Percentiles rank a stretch among this genome's conserved stretches.
Evolutionary conservation across 805 yeast species (phyloP).

Genomic region (Zygosaccharomyces rouxii): DNA sequence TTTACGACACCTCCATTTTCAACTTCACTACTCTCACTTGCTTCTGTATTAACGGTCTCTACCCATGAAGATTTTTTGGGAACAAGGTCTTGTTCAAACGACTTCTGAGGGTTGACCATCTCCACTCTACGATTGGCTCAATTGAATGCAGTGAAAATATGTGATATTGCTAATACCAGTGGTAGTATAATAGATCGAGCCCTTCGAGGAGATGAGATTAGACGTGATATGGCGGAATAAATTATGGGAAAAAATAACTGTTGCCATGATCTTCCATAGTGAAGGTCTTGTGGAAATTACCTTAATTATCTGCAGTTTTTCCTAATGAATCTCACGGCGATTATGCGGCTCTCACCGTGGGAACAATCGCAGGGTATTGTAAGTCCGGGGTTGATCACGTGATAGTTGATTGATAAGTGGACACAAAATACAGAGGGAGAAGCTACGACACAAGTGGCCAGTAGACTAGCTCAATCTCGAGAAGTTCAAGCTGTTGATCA

Average conservation of each 20-base stretch:
- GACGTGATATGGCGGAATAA: neutral
- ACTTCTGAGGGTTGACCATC: neutral
- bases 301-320: neutral
- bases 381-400: too few relatives aligned
- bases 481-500: too few relatives aligned
- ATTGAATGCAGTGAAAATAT: neutral
- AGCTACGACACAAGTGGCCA: too few relatives aligned
- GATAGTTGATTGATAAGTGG: too few relatives aligned
- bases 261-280: neutral
- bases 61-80: conserved; percentile 2
- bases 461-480: too few relatives aligned
- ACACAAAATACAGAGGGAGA: too few relatives aligned
- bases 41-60: neutral
- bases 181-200: neutral
- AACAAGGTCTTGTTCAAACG: neutral
- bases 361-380: neutral
- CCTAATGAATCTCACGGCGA: neutral
- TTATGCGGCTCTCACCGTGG: neutral
- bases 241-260: neutral
- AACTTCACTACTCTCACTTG: conserved; percentile 5
- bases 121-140: neutral
- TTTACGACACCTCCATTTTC: conserved; percentile 9
- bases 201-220: neutral
- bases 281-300: neutral
- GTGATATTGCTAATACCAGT: neutral